Evolutionary conservation across 768 basidiomycete species (phyloP).

Genomic region (Trametes gibbosa): DNA sequence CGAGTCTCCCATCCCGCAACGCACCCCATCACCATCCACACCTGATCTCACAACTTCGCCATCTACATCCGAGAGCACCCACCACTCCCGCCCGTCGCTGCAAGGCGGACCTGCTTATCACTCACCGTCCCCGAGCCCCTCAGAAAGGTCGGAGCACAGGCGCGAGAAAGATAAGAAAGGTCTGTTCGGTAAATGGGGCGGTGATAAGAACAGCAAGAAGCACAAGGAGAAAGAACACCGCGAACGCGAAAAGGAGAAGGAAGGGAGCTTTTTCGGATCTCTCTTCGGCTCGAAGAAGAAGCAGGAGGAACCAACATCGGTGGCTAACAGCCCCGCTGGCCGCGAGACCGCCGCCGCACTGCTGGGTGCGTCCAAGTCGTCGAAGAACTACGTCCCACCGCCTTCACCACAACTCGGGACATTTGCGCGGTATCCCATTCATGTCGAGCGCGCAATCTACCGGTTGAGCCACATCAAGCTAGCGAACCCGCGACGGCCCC

Average conservation of each 20-base stretch:
- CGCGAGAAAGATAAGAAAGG: constrained; percentile 70
- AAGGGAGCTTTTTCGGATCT: constrained; percentile 88
- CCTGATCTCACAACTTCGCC: constrained; percentile 14
- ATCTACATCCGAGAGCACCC: constrained; percentile 8
- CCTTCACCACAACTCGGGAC: constrained; percentile 53
- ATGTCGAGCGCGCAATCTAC: constrained; percentile 98
- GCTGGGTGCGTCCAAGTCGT: constrained; percentile 79
- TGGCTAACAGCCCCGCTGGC: constrained; percentile 44
- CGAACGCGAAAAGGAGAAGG: constrained; percentile 43
- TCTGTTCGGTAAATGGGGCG: constrained; percentile 63
- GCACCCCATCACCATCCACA: constrained; percentile 55
- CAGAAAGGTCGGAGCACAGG: constrained; percentile 18
- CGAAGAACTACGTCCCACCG: constrained; percentile 61
- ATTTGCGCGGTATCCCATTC: constrained; percentile 90
- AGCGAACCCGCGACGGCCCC: constrained; percentile 91
- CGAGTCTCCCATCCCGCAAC: constrained; percentile 35
- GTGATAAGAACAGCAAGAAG: constrained; percentile 65
- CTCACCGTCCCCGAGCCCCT: constrained; percentile 30
- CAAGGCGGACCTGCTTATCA: constrained; percentile 30
- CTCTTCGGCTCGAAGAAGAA: constrained; percentile 88
- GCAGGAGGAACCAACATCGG: constrained; percentile 60
- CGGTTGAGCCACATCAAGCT: constrained; percentile 97
- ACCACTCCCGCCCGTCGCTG: constrained; percentile 27
- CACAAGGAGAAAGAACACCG: constrained; percentile 36
- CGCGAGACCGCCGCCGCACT: constrained; percentile 86